phyloP scores from a whole-genome alignment of 768 basidiomycete species.

The Hypholoma sublateritium region DNA sequence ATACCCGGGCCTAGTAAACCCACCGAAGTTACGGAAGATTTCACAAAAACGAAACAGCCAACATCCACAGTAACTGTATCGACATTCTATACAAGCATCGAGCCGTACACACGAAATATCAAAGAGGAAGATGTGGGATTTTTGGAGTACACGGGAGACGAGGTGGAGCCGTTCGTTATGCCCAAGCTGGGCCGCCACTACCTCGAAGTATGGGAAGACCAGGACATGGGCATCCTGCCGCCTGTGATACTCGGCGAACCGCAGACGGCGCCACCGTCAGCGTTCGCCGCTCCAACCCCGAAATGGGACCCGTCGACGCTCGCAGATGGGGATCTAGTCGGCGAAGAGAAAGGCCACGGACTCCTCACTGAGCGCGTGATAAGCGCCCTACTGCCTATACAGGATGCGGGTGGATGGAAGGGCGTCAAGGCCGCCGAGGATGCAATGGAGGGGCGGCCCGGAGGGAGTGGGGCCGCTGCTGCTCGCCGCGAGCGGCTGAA shows the following conservation, averaged over 20 bases:
- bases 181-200: constrained; percentile 89
- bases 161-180: constrained; percentile 82
- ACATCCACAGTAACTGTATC: constrained; percentile 57
- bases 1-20: constrained; percentile 83
- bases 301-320: constrained; percentile 87
- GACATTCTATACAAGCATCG: constrained; percentile 87
- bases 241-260: constrained; percentile 25
- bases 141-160: constrained; percentile 88
- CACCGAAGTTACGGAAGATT: constrained; percentile 84
- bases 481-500: constrained; percentile 74
- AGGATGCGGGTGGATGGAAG: constrained; percentile 64
- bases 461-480: constrained; percentile 76
- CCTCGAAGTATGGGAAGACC: constrained; percentile 89
- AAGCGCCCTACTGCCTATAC: constrained; percentile 70
- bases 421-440: constrained; percentile 84
- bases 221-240: constrained; percentile 58
- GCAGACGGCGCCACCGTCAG: constrained; percentile 34
- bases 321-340: constrained; percentile 63
- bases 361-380: constrained; percentile 85
- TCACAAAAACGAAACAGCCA: constrained; percentile 80
- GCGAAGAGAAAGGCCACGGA: constrained; percentile 82
- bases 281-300: constrained; percentile 52
- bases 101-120: constrained; percentile 85
- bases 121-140: constrained; percentile 97
- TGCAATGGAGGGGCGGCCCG: constrained; percentile 81